Conservation (phyloP, 805 yeast species). For the Yarrowia sp. region DNA sequence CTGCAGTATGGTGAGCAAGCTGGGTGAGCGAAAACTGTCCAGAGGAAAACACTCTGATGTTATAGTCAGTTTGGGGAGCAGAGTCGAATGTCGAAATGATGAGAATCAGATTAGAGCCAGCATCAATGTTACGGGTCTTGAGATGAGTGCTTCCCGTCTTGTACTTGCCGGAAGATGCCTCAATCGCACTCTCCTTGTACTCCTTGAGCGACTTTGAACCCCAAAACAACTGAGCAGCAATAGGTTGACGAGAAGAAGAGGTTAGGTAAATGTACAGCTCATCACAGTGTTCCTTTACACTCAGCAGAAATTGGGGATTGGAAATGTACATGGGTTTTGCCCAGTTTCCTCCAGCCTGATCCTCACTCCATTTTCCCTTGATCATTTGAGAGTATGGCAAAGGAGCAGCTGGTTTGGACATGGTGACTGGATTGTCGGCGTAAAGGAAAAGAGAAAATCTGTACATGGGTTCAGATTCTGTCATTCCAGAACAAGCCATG, state of each 20-base stretch:
- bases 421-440: constrained; percentile 13
- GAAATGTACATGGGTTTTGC: constrained; percentile 43
- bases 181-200: constrained; percentile 11
- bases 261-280: constrained; percentile 2
- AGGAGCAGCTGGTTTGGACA: constrained; percentile 39
- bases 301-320: constrained; percentile 54
- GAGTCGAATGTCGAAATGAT: constrained; percentile 1
- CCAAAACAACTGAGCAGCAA: constrained; percentile 9
- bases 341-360: constrained; percentile 56
- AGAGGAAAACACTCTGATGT: not conserved
- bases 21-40: not conserved
- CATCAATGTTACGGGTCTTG: not conserved
- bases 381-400: constrained; percentile 32
- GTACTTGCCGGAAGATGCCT: constrained; percentile 5
- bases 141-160: not conserved
- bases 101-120: not conserved
- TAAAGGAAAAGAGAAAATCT: constrained; percentile 30
- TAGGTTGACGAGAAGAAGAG: constrained; percentile 3
- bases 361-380: constrained; percentile 47
- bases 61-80: constrained; percentile 2
- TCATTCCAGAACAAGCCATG: constrained; percentile 25
- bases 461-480: not conserved
- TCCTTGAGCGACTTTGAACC: not conserved
- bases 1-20: not conserved
- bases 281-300: constrained; percentile 19